Percentiles rank a stretch among this genome's conserved stretches.
Evolutionary conservation across 129 eudicot genomes (phyloP).

Genomic region (Kitagawia praeruptora): DNA sequence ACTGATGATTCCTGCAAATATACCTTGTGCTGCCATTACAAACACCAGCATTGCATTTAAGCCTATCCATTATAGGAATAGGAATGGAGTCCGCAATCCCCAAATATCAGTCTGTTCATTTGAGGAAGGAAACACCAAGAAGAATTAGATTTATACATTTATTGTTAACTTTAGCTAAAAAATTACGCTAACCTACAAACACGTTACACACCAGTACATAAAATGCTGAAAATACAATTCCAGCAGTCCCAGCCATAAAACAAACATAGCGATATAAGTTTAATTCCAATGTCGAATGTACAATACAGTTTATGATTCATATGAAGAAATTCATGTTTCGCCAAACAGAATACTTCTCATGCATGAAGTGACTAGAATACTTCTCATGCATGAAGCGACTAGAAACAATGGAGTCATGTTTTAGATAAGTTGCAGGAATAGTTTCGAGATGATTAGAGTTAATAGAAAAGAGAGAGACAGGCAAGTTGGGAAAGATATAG

Average conservation of each 20-base stretch:
- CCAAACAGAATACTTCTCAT: too few species aligned
- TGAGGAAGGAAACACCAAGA: not conserved
- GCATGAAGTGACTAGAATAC: too few species aligned
- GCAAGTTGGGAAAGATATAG: not conserved
- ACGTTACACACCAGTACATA: conserved; percentile 51
- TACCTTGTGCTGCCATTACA: conserved; percentile 76
- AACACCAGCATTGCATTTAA: conserved; percentile 85
- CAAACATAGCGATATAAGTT: conserved; percentile 36
- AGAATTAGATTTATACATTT: too few species aligned
- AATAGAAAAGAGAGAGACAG: not conserved
- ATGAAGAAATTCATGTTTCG: not conserved
- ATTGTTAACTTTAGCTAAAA: not conserved
- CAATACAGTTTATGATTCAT: not conserved
- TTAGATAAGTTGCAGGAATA: conserved; percentile 6
- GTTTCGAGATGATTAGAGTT: not conserved
- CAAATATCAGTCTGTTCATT: conserved; percentile 59
- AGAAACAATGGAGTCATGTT: conserved; percentile 80
- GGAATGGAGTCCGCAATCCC: conserved; percentile 63
- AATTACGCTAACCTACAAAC: not conserved
- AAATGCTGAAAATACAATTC: conserved; percentile 58
- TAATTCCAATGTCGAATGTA: not conserved
- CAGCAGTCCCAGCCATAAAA: conserved; percentile 89
- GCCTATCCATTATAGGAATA: conserved; percentile 80
- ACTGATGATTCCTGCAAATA: conserved; percentile 64
- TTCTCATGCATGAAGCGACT: conserved; percentile 98